These are phyloP conservation scores for Wallacemonas collosoma DNA, from an alignment of 208 protist genomes.

Conservation along the genomic window DNA sequence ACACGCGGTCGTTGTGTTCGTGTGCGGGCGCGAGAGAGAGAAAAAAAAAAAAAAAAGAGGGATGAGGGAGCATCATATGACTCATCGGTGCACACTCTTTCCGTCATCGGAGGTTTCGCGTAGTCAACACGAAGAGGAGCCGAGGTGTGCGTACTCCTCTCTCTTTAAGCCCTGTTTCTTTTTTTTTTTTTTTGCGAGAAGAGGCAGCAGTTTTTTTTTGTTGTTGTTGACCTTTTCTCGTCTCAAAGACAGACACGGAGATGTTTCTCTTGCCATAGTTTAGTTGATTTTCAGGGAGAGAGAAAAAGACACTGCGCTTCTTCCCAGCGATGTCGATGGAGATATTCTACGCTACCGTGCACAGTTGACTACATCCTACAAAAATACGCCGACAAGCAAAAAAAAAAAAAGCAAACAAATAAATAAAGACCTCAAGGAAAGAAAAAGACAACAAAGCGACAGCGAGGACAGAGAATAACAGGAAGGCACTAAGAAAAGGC, in stretches of 20 bases:
- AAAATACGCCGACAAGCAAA: not conserved
- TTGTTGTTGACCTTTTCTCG: no score
- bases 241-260: no score
- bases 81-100: not conserved
- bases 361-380: constrained; percentile 1
- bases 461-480: constrained; percentile 1
- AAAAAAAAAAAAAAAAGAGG: constrained; percentile 1
- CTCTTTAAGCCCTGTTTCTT: not conserved
- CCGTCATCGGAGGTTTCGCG: no score
- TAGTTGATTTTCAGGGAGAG: no score
- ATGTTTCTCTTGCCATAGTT: no score
- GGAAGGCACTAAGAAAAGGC: constrained; percentile 9
- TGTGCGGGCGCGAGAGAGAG: not conserved
- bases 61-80: not conserved
- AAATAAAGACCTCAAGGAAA: not conserved
- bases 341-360: not conserved
- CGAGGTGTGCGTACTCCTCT: not conserved
- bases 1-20: no score
- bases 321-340: not conserved
- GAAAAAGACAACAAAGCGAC: constrained; percentile 5
- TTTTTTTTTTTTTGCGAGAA: not conserved
- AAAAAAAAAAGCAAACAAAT: constrained; percentile 17
- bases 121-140: not conserved
- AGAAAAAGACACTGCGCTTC: not conserved
- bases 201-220: constrained; percentile 9